Base-by-base conservation (phyloP, 306 rosid genomes). In the Rosa chinensis region DNA sequence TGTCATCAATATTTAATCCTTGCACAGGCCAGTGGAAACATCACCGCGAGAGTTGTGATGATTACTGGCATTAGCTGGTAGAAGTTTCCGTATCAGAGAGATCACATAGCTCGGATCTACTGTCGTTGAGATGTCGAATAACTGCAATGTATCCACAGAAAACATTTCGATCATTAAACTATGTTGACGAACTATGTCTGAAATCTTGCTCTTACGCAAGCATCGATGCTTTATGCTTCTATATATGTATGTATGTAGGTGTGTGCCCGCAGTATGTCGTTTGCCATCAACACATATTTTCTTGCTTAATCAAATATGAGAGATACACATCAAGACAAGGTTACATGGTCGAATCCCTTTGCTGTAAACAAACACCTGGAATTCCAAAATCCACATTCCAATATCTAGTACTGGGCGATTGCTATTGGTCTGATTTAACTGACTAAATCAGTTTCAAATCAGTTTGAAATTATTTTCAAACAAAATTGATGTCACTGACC, bases 51-150 rank as follows among this genome's bases (percentile, higher is more conserved):
- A 66, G 17, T 73, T 68, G 74, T 20, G n/a, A 12, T 17, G 62
- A 70, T 75, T 50, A 76, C 77, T 75, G 66, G 85, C 79, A 77
- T 37, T 79, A 61, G 73, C 49, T 3, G 99, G 97, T 39, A 95
- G 78, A 45, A 92, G 97, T 84, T 90, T 95, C 83, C 99, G 87
- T 84, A 95, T 91, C 69, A 92, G 84, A 44, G 97, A 92, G 79
- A 95, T 95, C 37, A 95, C 82, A 73, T 90, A 95, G 87, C 97
- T 87, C 5, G 97, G 99, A 86, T 95, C 97, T 79, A 92, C 97
- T 13, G 99, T 95, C 9, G 97, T 95, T 11, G 94, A 87, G 86
- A 95, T 85, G 80, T 95, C 92, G 77, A 95, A 95, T 80, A 89
- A 74, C 99, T 92, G 94, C 87, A 87, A 76, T 62, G 80, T 5